phyloP scores from a whole-genome alignment of 176 grass and related monocot genomes.

The Musa beccarii region DNA sequence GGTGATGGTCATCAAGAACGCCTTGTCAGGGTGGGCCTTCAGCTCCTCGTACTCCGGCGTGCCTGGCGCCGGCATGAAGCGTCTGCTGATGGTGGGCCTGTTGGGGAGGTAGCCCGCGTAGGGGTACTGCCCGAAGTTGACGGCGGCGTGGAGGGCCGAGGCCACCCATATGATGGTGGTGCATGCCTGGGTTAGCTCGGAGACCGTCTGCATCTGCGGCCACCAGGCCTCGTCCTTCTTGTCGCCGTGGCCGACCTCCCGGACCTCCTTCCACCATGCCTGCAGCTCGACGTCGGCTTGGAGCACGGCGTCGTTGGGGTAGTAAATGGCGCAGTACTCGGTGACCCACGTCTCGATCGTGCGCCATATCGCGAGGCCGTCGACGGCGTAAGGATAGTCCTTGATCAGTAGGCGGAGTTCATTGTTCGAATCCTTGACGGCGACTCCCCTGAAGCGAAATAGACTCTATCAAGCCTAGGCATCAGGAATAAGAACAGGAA shows the following conservation, averaged over 20 bases:
- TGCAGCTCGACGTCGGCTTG: constrained; percentile 48
- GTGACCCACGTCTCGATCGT: background rate
- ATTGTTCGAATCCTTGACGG: background rate
- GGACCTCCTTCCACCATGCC: constrained; percentile 77
- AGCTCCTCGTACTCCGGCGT: background rate
- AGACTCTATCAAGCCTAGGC: too few species aligned
- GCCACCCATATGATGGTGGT: constrained; percentile 80
- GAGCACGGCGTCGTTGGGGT: background rate
- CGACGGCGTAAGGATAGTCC: constrained; percentile 3
- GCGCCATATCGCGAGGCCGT: background rate
- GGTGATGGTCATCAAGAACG: background rate
- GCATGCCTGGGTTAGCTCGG: constrained; percentile 32
- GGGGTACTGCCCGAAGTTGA: constrained; percentile 88
- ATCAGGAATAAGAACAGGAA: too few species aligned
- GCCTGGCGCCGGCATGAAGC: constrained; percentile 8
- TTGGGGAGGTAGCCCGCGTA: constrained; percentile 81
- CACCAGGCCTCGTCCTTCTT: constrained; percentile 51
- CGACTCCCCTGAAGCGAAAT: background rate
- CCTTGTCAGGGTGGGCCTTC: constrained; percentile 11
- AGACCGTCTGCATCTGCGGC: constrained; percentile 34
- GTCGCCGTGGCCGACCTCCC: constrained; percentile 83
- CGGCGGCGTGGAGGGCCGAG: constrained; percentile 63
- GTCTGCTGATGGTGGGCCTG: constrained; percentile 40
- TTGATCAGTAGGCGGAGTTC: background rate
- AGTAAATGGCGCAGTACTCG: constrained; percentile 4